phyloP scores from a whole-genome alignment of 306 rosid genomes.

The Citrullus mucosospermus region DNA sequence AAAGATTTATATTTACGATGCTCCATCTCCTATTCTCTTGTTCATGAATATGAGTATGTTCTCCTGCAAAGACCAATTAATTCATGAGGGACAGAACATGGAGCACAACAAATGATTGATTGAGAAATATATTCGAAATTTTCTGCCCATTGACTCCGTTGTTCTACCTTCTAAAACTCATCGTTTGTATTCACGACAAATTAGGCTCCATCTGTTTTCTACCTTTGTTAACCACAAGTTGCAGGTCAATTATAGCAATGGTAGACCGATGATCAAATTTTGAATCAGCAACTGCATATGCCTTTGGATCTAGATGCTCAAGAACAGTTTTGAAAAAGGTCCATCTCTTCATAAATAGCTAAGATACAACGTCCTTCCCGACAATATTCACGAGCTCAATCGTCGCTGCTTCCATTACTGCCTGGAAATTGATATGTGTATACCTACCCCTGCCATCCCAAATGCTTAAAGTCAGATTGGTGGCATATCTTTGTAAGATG shows the following conservation, averaged over 20 bases:
- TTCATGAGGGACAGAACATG: not conserved
- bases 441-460: conserved; percentile 81
- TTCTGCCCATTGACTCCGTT: not conserved
- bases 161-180: not conserved
- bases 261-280: not conserved
- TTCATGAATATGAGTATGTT: not conserved
- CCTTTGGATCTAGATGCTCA: conserved; percentile 6
- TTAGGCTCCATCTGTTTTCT: not conserved
- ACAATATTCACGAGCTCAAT: conserved; percentile 45
- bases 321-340: conserved; percentile 5
- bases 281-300: not conserved
- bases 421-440: conserved; percentile 41
- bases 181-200: not conserved
- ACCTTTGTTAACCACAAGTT: not conserved
- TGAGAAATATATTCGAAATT: not conserved
- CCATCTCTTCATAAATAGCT: conserved; percentile 10
- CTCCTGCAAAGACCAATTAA: not conserved
- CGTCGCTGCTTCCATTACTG: conserved; percentile 76
- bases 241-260: not conserved
- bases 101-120: too few species aligned
- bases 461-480: not conserved
- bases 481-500: not conserved
- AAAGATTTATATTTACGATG: too few species aligned
- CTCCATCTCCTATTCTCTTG: too few species aligned
- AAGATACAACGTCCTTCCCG: conserved; percentile 29